Evolutionary conservation across 768 basidiomycete genomes (phyloP), one percentile per base, ranked within the genome.

Genomic region (Amanita exitialis): DNA sequence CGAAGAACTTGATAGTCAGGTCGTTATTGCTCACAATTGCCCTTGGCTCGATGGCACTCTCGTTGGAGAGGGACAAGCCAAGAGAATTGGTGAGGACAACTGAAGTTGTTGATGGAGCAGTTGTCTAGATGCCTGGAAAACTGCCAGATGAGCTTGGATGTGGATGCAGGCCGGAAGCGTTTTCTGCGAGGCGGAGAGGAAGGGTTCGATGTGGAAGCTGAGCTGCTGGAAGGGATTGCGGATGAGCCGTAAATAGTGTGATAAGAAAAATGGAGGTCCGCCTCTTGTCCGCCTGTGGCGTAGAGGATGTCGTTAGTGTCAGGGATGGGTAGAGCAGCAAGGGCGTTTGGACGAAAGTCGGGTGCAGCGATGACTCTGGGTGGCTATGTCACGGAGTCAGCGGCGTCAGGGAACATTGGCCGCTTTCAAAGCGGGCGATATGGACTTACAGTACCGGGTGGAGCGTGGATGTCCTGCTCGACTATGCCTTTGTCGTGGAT

Each of bases 11-110:
- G 59, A 95, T 79, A 0, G 79, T 78, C 48, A 75, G 74, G 60
- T 94, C 91, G 63, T 96, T 96, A 61, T 93, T 93, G 67, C 84
- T 87, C 54, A 94, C 80, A 21, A 80, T 77, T 39, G 93, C 73
- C 6, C 90, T 72, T 0, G 90, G 90, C 58, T 90, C 86, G 7
- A 76, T 73, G 55, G 78, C 78, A 62, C 78, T 82, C 61, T 83
- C 71, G 53, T 79, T 67, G 18, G 83, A 78, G 30, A 72, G 70
- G 8, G 80, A 75, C 32, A 85, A 66, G 57, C 73, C 79, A 53
- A 86, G 66, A 2, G 69, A 68, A 15, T 81, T 80, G 47, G 82
- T 79, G 51, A 90, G 69, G 0, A 51, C 32, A 20, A 91, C 80
- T 5, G 86, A 86, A 63, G n/a, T 92, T 92, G 65, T 91, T 90